Conservation (phyloP, 768 basidiomycete genomes). For the Russula ochroleuca region DNA sequence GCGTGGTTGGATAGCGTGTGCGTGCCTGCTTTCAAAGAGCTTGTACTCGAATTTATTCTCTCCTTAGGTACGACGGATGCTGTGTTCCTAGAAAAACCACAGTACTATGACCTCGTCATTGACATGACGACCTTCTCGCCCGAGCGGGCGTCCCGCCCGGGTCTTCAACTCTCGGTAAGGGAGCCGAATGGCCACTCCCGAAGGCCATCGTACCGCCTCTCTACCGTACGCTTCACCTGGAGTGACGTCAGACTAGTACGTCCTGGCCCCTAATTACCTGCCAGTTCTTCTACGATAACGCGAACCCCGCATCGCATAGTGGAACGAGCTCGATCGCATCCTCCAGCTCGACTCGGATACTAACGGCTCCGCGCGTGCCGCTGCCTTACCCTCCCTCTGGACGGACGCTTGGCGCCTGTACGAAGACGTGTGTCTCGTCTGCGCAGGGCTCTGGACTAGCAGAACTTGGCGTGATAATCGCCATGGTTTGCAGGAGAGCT, state of each 20-base stretch:
- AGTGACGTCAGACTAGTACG: constrained; percentile 73
- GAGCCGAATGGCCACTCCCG: constrained; percentile 36
- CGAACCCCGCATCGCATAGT: constrained; percentile 43
- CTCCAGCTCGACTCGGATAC: constrained; percentile 47
- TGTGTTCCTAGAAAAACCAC: constrained; percentile 76
- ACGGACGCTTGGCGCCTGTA: constrained; percentile 77
- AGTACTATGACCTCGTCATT: constrained; percentile 75
- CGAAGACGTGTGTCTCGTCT: constrained; percentile 79
- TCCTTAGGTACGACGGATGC: constrained; percentile 69
- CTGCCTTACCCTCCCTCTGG: constrained; percentile 38
- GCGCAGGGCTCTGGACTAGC: constrained; percentile 75
- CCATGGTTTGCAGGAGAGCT: constrained; percentile 45
- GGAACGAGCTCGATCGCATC: constrained; percentile 73
- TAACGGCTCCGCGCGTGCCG: not conserved
- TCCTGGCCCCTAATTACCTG: constrained; percentile 1
- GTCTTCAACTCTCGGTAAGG: constrained; percentile 57
- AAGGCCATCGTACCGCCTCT: constrained; percentile 50
- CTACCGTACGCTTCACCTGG: constrained; percentile 71
- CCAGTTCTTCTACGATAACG: not conserved
- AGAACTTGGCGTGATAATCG: constrained; percentile 48
- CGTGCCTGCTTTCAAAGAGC: constrained; percentile 29
- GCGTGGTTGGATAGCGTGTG: constrained; percentile 80
- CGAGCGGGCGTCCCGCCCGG: constrained; percentile 50
- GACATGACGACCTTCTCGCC: constrained; percentile 68
- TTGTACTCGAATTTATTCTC: not conserved